These are phyloP conservation scores for Suillus sp. DNA, from an alignment of 768 basidiomycete genomes.

Conservation along the genomic window DNA sequence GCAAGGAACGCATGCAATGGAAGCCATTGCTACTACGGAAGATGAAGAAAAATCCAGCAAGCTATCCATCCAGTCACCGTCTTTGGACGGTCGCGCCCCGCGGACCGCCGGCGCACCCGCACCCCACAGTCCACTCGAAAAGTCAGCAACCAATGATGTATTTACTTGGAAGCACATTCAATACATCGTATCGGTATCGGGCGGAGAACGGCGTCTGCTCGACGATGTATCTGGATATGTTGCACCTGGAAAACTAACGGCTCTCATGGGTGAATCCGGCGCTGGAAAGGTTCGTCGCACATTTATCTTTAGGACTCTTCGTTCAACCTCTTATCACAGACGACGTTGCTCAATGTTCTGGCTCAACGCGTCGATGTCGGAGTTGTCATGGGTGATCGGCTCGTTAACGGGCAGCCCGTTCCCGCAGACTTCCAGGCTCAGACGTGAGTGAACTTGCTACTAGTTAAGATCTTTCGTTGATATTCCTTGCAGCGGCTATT, in stretches of 20 bases:
- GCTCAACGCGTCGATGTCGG: constrained; percentile 52
- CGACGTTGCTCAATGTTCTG: constrained; percentile 59
- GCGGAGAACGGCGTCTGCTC: constrained; percentile 44
- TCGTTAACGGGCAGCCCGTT: constrained; percentile 55
- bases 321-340: constrained; percentile 34
- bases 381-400: constrained; percentile 50
- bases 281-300: constrained; percentile 29
- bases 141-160: constrained; percentile 41
- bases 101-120: background rate
- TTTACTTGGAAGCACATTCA: constrained; percentile 79
- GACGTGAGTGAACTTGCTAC: constrained; percentile 38
- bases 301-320: background rate
- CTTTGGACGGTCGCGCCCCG: background rate
- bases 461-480: background rate
- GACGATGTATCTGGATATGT: constrained; percentile 52
- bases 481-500: constrained; percentile 57
- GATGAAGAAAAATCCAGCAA: constrained; percentile 23
- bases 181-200: constrained; percentile 57
- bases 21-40: background rate
- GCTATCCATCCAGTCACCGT: background rate
- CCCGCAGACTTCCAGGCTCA: constrained; percentile 65
- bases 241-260: constrained; percentile 51
- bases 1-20: constrained; percentile 3
- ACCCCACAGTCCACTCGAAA: constrained; percentile 38
- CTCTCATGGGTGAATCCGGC: constrained; percentile 50